Evolutionary conservation across 352 stramenopile species (phyloP).

Genomic region (Phytopythium vexans): DNA sequence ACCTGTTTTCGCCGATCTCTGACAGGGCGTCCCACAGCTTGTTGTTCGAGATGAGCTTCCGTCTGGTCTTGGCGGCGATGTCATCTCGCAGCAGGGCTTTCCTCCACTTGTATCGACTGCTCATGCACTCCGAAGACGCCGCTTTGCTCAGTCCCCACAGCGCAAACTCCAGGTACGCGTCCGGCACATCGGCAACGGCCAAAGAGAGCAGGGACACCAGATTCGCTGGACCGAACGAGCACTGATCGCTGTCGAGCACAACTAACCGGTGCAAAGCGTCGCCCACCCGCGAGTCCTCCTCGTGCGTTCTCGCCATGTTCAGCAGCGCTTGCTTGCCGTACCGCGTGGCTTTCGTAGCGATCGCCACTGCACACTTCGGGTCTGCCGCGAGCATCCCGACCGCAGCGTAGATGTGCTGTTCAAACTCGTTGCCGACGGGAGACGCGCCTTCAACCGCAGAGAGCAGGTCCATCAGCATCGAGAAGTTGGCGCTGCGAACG

Average conservation of each 20-base stretch:
- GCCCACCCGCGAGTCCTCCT: slow-evolving; percentile 53
- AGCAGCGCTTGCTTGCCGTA: slow-evolving; percentile 73
- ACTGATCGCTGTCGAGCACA: slow-evolving; percentile 29
- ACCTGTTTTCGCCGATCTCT: slow-evolving; percentile 14
- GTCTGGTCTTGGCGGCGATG: slow-evolving; percentile 35
- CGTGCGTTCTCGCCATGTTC: slow-evolving; percentile 49
- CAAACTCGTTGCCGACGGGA: slow-evolving; percentile 33
- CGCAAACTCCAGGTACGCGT: slow-evolving; percentile 65
- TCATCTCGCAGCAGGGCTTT: slow-evolving; percentile 67
- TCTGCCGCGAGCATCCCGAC: slow-evolving; percentile 54
- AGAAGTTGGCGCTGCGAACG: slow-evolving; percentile 59
- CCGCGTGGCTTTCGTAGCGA: slow-evolving; percentile 54
- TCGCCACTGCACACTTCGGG: slow-evolving; percentile 43
- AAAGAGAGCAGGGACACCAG: slow-evolving; percentile 63
- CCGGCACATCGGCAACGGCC: slow-evolving; percentile 49
- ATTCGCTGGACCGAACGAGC: slow-evolving; percentile 60
- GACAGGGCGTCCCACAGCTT: slow-evolving; percentile 48
- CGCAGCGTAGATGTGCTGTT: slow-evolving; percentile 44
- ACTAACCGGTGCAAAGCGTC: slow-evolving; percentile 52
- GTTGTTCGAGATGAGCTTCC: slow-evolving; percentile 48
- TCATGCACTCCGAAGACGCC: slow-evolving; percentile 28
- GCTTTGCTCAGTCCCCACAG: slow-evolving; percentile 61
- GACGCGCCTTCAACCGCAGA: slow-evolving; percentile 24
- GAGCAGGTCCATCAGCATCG: slow-evolving; percentile 56
- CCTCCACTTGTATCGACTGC: slow-evolving; percentile 45